Evolutionary conservation across 768 basidiomycete genomes (phyloP).

Genomic region (Leccinum ochraceum): DNA sequence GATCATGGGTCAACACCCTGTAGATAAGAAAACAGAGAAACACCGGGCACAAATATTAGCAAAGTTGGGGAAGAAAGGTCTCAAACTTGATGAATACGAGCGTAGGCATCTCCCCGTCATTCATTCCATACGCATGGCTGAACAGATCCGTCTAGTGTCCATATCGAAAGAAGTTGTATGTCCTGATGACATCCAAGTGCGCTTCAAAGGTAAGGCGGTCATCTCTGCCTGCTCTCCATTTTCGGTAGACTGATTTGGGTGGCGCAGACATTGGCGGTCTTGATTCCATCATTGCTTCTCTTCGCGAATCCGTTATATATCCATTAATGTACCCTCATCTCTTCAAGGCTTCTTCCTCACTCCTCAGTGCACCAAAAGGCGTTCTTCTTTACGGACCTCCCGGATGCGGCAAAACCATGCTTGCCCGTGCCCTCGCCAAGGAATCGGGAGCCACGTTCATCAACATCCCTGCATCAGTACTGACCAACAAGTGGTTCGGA

Average conservation of each 20-base stretch:
- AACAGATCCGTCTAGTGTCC: slow-evolving; percentile 47
- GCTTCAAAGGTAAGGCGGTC: slow-evolving; percentile 63
- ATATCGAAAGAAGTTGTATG: slow-evolving; percentile 94
- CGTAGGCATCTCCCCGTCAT: slow-evolving; percentile 45
- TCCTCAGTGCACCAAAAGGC: slow-evolving; percentile 92
- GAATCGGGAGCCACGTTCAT: slow-evolving; percentile 98
- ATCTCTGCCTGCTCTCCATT: not conserved
- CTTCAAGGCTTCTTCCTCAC: slow-evolving; percentile 76
- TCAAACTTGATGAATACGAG: slow-evolving; percentile 92
- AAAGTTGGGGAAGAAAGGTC: slow-evolving; percentile 65
- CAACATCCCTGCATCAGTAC: slow-evolving; percentile 73
- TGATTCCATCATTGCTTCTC: slow-evolving; percentile 83
- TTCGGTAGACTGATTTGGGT: not conserved
- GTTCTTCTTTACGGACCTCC: slow-evolving; percentile 96
- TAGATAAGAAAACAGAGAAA: slow-evolving; percentile 61
- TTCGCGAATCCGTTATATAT: slow-evolving; percentile 95
- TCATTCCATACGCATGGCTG: not conserved
- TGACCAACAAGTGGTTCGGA: slow-evolving; percentile 85
- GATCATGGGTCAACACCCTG: slow-evolving; percentile 55
- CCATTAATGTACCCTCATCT: slow-evolving; percentile 89
- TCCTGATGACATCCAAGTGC: slow-evolving; percentile 81
- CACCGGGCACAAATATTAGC: slow-evolving; percentile 73
- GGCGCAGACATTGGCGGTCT: slow-evolving; percentile 85
- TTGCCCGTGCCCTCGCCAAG: slow-evolving; percentile 97
- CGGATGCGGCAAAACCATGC: slow-evolving; percentile 98